phyloP scores from a whole-genome alignment of 208 protist genomes.

The Acanthamoeba pearcei region DNA sequence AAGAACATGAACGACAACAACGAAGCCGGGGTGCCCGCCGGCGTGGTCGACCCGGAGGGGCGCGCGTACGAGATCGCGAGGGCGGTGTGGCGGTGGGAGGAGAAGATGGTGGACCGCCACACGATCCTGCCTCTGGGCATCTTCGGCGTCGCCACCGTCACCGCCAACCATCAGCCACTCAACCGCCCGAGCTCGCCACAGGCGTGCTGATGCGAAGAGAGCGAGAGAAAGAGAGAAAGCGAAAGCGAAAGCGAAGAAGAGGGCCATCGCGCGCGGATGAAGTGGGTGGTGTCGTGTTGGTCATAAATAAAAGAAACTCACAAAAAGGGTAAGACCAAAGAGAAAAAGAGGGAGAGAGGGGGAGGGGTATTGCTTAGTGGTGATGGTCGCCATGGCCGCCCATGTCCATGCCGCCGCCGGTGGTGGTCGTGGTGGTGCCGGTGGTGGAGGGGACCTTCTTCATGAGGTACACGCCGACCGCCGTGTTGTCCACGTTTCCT shows the following conservation, averaged over 20 bases:
- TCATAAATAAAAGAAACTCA: background rate
- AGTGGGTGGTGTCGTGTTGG: background rate
- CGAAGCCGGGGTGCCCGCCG: background rate
- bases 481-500: slow-evolving; percentile 47
- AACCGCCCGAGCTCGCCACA: background rate
- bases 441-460: background rate
- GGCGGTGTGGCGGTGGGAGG: background rate
- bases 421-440: background rate
- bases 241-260: too few species aligned
- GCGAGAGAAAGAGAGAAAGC: too few species aligned
- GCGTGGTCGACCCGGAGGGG: background rate
- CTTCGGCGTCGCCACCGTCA: background rate
- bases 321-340: background rate
- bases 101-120: background rate
- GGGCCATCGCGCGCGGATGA: background rate
- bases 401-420: background rate
- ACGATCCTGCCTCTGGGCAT: slow-evolving; percentile 23
- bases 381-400: background rate
- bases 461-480: slow-evolving; percentile 34
- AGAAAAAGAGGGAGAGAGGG: background rate
- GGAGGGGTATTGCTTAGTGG: background rate
- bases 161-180: background rate
- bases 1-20: background rate
- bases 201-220: background rate
- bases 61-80: slow-evolving; percentile 3